Evolutionary conservation across 2,329 filamentous ascomycete genomes (phyloP), one percentile per base, ranked within the genome.

Genomic region (Cladosporium sp.): DNA sequence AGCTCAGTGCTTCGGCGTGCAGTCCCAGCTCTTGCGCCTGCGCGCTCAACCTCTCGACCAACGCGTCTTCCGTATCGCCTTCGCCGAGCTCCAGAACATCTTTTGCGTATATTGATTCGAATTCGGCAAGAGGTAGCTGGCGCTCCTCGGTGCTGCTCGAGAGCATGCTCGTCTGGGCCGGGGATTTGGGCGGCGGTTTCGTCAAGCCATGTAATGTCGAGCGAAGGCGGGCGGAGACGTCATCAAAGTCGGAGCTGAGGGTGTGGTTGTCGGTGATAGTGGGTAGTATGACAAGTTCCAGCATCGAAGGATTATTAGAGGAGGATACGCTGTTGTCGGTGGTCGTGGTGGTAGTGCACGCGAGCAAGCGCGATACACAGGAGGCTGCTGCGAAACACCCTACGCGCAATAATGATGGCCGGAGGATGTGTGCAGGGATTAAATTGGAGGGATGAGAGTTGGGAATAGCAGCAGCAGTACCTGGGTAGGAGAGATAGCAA

Each of bases 21-120:
- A 66, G 40, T 7, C 62, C 62, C n/a, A 64, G 52, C 51, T 55
- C 55, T 47, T 57, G 57, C 9, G 64, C 64, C 43, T 62, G 51
- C 8, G 39, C 41, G 39, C 50, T 57, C 52, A 65, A 41, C 11
- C 54, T 50, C 36, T 60, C 52, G 19, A 66, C 63, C 43, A 62
- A 39, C 46, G 57, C 48, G 22, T 63, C 59, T 42, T 64, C 63
- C 12, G 60, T 62, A 45, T 63, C 55, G 19, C 58, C 60, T 33
- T 58, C 54, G n/a, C 42, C 47, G 19, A 64, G 55, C 29, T 57
- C 54, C 13, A 66, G 57, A 43, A 67, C 63, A 9, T 66, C 60
- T 33, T 54, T 53, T 40, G 61, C 52, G 43, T 60, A 65, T 15
- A 57, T 40, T 1, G 45, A 27, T 20, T 48, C 45, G 18, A 48